These are phyloP conservation scores for Cryptococcus wingfieldii DNA, from an alignment of 1,284 basidiomycete genomes.

Conservation along the genomic window DNA sequence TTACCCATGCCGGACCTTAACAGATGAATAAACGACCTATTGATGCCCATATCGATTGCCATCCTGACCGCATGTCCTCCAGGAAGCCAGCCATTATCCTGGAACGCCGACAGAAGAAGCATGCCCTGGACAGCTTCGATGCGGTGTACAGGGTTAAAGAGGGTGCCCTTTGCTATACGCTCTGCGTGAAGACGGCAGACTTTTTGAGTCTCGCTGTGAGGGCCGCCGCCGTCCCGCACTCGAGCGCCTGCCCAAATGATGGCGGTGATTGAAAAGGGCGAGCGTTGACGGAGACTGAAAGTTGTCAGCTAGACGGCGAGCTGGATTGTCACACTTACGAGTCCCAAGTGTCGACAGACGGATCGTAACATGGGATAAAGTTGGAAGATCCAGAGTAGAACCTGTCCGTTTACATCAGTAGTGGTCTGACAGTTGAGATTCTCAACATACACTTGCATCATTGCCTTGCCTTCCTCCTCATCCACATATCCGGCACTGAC, in stretches of 20 bases:
- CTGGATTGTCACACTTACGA: conserved; percentile 23
- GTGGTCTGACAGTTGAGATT: not conserved
- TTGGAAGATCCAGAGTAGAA: conserved; percentile 82
- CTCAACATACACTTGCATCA: conserved; percentile 66
- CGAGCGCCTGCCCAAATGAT: conserved; percentile 86
- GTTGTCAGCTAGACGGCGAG: not conserved
- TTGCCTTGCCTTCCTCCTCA: conserved; percentile 72
- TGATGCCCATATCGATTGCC: conserved; percentile 85
- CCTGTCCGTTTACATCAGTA: conserved; percentile 8
- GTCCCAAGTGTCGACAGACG: conserved; percentile 70
- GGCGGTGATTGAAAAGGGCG: conserved; percentile 55
- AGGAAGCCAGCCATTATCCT: conserved; percentile 84
- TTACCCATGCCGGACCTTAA: conserved; percentile 66
- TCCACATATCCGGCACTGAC: conserved; percentile 59
- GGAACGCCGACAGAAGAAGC: conserved; percentile 85
- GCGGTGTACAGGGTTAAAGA: conserved; percentile 74
- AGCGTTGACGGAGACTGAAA: conserved; percentile 37
- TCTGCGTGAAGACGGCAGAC: conserved; percentile 57
- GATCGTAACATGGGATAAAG: conserved; percentile 81
- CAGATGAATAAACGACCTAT: conserved; percentile 82
- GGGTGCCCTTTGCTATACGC: conserved; percentile 64
- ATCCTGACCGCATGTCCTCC: conserved; percentile 88
- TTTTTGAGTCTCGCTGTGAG: conserved; percentile 39
- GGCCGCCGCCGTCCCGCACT: conserved; percentile 73
- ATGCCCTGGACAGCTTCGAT: conserved; percentile 84